Evolutionary conservation across 2,329 filamentous ascomycete genomes (phyloP).

Genomic region (Penicillium paneum): DNA sequence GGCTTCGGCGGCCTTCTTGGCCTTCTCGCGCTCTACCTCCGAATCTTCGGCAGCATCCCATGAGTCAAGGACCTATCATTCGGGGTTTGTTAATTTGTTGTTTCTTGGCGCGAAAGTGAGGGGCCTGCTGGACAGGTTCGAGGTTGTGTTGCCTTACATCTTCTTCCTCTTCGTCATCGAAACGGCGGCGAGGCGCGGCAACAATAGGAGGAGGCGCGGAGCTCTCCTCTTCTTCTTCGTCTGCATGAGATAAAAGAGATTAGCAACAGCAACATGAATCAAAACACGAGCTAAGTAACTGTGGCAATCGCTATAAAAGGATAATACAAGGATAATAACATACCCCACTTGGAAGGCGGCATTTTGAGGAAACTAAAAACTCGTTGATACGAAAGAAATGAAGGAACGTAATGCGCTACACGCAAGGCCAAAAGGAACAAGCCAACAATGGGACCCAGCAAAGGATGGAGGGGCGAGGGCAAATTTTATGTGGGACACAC

Average conservation of each 20-base stretch:
- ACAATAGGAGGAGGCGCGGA: conserved; percentile 47
- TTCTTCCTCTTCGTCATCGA: conserved; percentile 87
- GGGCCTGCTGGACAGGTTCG: background rate
- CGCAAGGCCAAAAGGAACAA: conserved; percentile 12
- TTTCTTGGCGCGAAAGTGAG: background rate
- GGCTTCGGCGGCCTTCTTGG: conserved; percentile 75
- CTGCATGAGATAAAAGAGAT: conserved; percentile 10
- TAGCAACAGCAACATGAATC: background rate
- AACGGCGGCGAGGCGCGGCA: conserved; percentile 60
- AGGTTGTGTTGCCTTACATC: conserved; percentile 60
- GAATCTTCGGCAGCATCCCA: conserved; percentile 98
- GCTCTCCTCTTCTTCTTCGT: conserved; percentile 51
- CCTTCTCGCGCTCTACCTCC: conserved; percentile 94
- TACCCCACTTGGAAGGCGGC: conserved; percentile 52
- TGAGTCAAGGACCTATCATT: conserved; percentile 75
- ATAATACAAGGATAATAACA: conserved; percentile 29
- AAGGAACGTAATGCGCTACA: conserved; percentile 13
- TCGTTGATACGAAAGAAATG: conserved; percentile 6
- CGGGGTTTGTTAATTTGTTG: background rate
- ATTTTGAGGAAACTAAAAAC: conserved; percentile 31
- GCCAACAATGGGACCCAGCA: conserved; percentile 15
- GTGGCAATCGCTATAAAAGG: background rate
- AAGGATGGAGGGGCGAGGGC: conserved; percentile 21
- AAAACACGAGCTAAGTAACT: conserved; percentile 6
- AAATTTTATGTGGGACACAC: conserved; percentile 33